Conservation (phyloP, 768 basidiomycete species). For the Lyophyllum atratum region DNA sequence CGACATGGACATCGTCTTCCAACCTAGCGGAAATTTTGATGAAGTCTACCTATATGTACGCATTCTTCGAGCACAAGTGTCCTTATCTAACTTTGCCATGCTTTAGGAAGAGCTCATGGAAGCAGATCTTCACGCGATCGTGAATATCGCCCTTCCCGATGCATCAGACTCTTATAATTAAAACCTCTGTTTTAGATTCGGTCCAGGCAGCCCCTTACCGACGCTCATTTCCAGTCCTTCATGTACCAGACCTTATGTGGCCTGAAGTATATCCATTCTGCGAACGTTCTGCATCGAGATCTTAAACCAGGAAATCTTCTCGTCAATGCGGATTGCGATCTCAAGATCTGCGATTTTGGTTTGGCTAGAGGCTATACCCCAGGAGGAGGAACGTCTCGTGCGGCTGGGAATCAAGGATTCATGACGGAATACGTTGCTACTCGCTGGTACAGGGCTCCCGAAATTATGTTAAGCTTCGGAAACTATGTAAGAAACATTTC, state of each 20-base stretch:
- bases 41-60: constrained; percentile 93
- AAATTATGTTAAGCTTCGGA: constrained; percentile 98
- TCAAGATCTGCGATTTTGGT: constrained; percentile 99
- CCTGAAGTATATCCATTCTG: constrained; percentile 96
- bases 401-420: constrained; percentile 86
- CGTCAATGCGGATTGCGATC: constrained; percentile 97
- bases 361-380: constrained; percentile 93
- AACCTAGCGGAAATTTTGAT: constrained; percentile 88
- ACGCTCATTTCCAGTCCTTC: constrained; percentile 94
- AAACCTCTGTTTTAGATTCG: constrained; percentile 54
- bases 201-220: constrained; percentile 85
- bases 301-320: constrained; percentile 94
- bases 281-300: constrained; percentile 96
- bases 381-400: constrained; percentile 70
- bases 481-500: constrained; percentile 69
- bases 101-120: constrained; percentile 99
- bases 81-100: constrained; percentile 7
- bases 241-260: constrained; percentile 98
- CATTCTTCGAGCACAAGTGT: constrained; percentile 12
- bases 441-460: constrained; percentile 97
- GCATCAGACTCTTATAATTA: not conserved
- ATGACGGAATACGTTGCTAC: constrained; percentile 99
- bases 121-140: constrained; percentile 98
- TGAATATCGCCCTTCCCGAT: constrained; percentile 34
- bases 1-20: constrained; percentile 98